Conservation (phyloP, 2,329 filamentous ascomycete genomes). For the Penicillium griseofulvum region DNA sequence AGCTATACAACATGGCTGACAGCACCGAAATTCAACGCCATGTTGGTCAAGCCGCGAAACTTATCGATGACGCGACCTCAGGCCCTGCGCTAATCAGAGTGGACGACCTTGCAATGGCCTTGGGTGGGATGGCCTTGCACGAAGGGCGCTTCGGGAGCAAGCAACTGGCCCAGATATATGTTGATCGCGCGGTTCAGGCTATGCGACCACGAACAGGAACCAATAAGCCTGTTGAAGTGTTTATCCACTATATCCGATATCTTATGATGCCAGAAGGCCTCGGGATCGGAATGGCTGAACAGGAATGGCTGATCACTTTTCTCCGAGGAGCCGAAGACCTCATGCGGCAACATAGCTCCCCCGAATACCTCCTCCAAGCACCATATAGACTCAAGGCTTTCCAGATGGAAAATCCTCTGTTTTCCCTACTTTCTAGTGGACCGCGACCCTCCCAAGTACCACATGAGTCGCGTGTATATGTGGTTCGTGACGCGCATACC, state of each 20-base stretch:
- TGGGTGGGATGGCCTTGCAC: conserved; percentile 38
- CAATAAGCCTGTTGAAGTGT: conserved; percentile 26
- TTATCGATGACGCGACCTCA: conserved; percentile 28
- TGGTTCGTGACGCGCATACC: conserved; percentile 33
- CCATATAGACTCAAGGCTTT: conserved; percentile 34
- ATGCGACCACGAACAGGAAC: conserved; percentile 30
- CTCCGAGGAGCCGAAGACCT: conserved; percentile 36
- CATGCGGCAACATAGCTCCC: conserved; percentile 31
- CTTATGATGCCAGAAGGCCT: conserved; percentile 26
- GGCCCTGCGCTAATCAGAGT: conserved; percentile 23
- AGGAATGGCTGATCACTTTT: conserved; percentile 34
- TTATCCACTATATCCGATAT: conserved; percentile 37
- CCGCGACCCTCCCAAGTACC: conserved; percentile 41
- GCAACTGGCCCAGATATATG: conserved; percentile 25
- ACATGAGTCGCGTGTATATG: conserved; percentile 35
- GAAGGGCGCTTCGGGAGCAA: conserved; percentile 41
- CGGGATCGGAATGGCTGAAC: conserved; percentile 18
- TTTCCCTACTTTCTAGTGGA: conserved; percentile 42
- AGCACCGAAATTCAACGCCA: conserved; percentile 30
- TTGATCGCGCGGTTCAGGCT: conserved; percentile 33
- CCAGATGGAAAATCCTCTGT: conserved; percentile 39
- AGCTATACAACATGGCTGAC: conserved; percentile 24
- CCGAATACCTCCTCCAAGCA: conserved; percentile 26
- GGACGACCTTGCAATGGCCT: conserved; percentile 33
- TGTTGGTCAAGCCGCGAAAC: conserved; percentile 24